phyloP scores from a whole-genome alignment of 345 rosid genomes.

The Brassica juncea region DNA sequence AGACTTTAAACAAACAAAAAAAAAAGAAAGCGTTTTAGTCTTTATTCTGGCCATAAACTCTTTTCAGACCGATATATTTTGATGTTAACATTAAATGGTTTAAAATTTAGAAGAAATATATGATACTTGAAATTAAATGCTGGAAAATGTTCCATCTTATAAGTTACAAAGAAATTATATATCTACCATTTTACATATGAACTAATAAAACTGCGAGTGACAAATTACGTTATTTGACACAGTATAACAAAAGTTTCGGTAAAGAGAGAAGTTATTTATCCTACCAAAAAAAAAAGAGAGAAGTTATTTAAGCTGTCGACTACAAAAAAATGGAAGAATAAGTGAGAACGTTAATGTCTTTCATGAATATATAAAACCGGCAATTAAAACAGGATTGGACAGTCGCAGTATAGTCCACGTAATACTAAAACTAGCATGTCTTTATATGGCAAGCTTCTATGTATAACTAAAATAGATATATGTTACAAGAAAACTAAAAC shows the following conservation, averaged over 20 bases:
- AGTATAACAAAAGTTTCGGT: neutral
- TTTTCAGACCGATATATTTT: conserved; percentile 51
- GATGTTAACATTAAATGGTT: neutral
- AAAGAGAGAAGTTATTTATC: conserved; percentile 12
- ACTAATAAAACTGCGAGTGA: neutral
- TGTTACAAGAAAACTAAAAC: neutral
- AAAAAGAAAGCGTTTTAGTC: conserved; percentile 52
- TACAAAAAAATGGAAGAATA: conserved; percentile 10
- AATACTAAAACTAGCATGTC: conserved; percentile 11
- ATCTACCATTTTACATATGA: neutral
- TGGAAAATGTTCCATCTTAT: neutral
- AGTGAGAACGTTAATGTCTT: conserved; percentile 10
- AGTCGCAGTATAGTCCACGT: neutral
- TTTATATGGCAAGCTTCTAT: conserved; percentile 14
- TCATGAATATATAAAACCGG: conserved; percentile 11
- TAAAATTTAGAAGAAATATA: neutral
- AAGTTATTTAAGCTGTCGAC: conserved; percentile 27
- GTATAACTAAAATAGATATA: neutral
- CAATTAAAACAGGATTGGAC: conserved; percentile 11
- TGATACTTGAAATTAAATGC: neutral
- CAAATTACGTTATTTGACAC: conserved; percentile 16
- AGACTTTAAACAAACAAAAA: neutral
- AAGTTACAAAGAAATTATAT: neutral
- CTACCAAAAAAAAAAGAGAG: neutral
- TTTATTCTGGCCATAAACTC: conserved; percentile 49